Percentiles rank a stretch among this genome's conserved stretches.
Evolutionary conservation across 768 basidiomycete species (phyloP).

Genomic region (Naganishia vishniacii): DNA sequence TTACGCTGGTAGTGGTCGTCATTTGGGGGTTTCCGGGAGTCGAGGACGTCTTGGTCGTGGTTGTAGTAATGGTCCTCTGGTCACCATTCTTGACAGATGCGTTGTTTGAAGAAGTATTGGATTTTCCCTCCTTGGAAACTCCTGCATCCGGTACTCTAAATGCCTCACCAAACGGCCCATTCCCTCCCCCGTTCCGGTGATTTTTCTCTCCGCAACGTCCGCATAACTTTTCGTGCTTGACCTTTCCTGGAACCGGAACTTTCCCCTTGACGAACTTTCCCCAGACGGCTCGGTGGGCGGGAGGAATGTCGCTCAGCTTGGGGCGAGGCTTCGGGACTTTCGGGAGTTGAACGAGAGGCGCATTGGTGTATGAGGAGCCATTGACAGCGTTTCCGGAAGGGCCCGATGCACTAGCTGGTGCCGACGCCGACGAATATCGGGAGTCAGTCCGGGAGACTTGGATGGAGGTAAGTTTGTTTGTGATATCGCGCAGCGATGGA

Average conservation of each 20-base stretch:
- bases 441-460: conserved; percentile 2
- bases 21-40: neutral
- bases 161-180: conserved; percentile 13
- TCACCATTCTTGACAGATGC: neutral
- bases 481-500: conserved; percentile 1
- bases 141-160: neutral
- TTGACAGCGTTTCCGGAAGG: neutral
- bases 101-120: neutral
- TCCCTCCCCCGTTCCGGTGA: conserved; percentile 4
- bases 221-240: conserved; percentile 12
- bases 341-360: neutral
- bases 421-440: neutral
- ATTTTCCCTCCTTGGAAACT: neutral
- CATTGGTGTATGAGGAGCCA: conserved; percentile 1
- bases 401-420: neutral
- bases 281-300: conserved; percentile 15
- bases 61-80: conserved; percentile 3
- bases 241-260: conserved; percentile 9
- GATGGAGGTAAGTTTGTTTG: conserved; percentile 8
- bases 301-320: conserved; percentile 18
- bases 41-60: conserved; percentile 3
- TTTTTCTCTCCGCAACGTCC: conserved; percentile 13
- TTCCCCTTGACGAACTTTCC: conserved; percentile 17
- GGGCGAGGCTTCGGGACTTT: conserved; percentile 17
- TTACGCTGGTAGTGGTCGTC: conserved; percentile 17